Base-by-base conservation (phyloP, 2,329 filamentous ascomycete genomes). In the Sporothrix mexicana region DNA sequence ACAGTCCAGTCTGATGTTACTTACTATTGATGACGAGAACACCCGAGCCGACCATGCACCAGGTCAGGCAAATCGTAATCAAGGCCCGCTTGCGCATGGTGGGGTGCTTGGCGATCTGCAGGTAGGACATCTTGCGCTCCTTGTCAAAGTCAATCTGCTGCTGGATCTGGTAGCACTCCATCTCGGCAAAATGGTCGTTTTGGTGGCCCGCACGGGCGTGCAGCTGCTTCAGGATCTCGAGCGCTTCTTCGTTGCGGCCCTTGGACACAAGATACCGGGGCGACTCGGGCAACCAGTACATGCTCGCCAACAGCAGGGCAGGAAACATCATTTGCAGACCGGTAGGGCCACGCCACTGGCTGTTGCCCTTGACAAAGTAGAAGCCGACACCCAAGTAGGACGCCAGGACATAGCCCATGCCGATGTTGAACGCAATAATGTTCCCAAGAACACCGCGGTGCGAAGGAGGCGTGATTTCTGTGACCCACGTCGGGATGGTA, bases 161-260 rank as follows among this genome's bases (percentile, higher is more conserved):
- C 23, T 69, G 66, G 47, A 69, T 69, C 25, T 69, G 66, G 47
- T 69, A 69, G 20, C 20, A 53, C 49, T 69, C 66, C 15, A 41
- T 53, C 25, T 53, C 49, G 15, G 66, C 66, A 20, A 36, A 69
- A 15, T 20, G 23, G 25, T 69, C 36, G 10, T 30, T 41, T 13
- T 57, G 2, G 57, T 81, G 74, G 81, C 88, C 82, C 0, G 85
- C 86, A 75, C 88, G 86, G 17, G 85, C 85, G 74, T 85, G 78
- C 70, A 77, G 76, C 62, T 72, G 72, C 72, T 77, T 70, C 17
- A 79, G 74, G 17, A 76, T 72, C 6, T 59, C 45, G 55, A 74
- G 71, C 0, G 77, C 78, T 23, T 78, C 76, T 10, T 76, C 75
- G 23, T 73, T 66, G 13, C 75, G 73, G 59, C 77, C 77, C 59